Evolutionary conservation across 2,329 filamentous ascomycete genomes (phyloP).

Genomic region (Fusarium haematococcum): DNA sequence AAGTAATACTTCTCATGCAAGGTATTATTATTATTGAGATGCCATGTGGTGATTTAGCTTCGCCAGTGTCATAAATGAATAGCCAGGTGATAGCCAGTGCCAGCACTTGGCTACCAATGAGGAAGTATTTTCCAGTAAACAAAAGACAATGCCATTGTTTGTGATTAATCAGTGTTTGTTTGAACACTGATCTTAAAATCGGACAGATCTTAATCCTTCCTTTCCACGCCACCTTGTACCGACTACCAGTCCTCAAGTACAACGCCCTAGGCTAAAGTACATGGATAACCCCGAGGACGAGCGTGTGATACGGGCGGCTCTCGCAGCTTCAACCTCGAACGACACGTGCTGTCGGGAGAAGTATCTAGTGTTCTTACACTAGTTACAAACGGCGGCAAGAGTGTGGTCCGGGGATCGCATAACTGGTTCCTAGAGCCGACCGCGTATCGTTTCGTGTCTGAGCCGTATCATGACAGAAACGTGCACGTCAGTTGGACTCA

Average conservation of each 20-base stretch:
- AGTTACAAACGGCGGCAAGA: not conserved
- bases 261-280: not conserved
- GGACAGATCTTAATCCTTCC: not conserved
- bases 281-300: not conserved
- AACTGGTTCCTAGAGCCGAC: not conserved
- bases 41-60: not conserved
- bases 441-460: not conserved
- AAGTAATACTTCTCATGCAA: not conserved
- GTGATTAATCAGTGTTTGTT: not conserved
- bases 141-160: not conserved
- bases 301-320: not conserved
- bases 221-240: not conserved
- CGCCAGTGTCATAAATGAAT: not conserved
- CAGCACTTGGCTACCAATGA: not conserved
- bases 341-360: not conserved
- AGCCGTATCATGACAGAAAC: not conserved
- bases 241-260: not conserved
- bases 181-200: not conserved
- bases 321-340: not conserved
- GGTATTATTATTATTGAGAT: not conserved
- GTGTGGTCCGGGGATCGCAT: not conserved
- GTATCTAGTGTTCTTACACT: not conserved
- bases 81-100: not conserved
- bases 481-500: not conserved
- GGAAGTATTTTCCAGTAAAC: not conserved